Conservation (phyloP, 140 eudicot genomes). For the Eryngium alpinum region DNA sequence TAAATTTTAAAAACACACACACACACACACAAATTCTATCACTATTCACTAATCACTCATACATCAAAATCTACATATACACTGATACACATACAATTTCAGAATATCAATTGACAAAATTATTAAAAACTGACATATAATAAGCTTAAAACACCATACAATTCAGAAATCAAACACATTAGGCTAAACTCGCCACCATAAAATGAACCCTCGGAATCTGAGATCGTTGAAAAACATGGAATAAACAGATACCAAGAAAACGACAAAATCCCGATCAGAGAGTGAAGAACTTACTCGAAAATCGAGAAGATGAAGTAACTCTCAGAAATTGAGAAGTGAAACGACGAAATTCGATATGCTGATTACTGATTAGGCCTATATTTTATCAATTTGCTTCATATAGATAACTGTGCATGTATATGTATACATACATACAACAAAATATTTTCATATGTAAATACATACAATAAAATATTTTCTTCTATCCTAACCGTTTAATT, state of each 20-base stretch:
- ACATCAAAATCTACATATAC: neutral
- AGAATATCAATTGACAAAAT: neutral
- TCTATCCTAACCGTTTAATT: too few relatives aligned
- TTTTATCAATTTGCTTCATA: neutral
- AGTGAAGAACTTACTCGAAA: neutral
- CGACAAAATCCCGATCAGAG: neutral
- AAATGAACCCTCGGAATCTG: neutral
- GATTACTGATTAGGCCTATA: neutral
- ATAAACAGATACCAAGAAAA: neutral
- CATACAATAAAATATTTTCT: too few relatives aligned
- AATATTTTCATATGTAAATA: too few relatives aligned
- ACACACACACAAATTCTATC: neutral
- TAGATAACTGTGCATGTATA: neutral
- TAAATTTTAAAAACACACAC: neutral
- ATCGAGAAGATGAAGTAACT: neutral
- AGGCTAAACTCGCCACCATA: neutral
- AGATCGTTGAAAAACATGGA: neutral
- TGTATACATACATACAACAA: neutral
- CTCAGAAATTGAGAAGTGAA: neutral
- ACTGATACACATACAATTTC: neutral
- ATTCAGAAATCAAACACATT: neutral
- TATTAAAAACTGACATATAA: neutral
- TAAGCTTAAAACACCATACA: neutral
- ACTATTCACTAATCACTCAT: neutral
- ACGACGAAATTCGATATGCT: neutral